A percentile compares a stretch with the other conserved stretches of the same genome.
Conservation (phyloP, 2,329 filamentous ascomycete species). For the Ilyonectria mors-panacis region DNA sequence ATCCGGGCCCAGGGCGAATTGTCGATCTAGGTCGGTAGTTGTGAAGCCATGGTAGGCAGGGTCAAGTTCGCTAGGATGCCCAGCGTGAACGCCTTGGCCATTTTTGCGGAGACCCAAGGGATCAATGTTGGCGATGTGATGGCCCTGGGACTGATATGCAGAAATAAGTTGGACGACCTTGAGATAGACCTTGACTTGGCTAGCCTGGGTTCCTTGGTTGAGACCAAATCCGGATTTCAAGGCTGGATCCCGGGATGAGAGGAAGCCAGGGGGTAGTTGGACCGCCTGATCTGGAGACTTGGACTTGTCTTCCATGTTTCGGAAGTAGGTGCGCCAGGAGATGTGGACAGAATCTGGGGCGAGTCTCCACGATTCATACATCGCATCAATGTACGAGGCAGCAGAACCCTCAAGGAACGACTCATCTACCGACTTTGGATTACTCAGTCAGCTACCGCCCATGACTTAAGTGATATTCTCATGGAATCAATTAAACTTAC, state of each 20-base stretch:
- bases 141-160: slow-evolving; percentile 96
- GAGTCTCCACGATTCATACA: slow-evolving; percentile 97
- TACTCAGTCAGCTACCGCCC: background rate
- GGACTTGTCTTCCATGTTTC: slow-evolving; percentile 96
- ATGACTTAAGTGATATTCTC: too few species aligned
- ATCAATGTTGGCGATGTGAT: slow-evolving; percentile 97
- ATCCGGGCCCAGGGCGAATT: slow-evolving; percentile 91
- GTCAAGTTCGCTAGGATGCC: slow-evolving; percentile 89
- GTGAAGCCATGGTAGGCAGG: slow-evolving; percentile 94
- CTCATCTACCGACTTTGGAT: slow-evolving; percentile 18
- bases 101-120: slow-evolving; percentile 88
- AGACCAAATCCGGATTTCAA: slow-evolving; percentile 70
- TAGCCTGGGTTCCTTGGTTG: slow-evolving; percentile 72
- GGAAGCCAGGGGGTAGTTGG: slow-evolving; percentile 90
- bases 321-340: slow-evolving; percentile 99
- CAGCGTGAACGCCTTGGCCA: slow-evolving; percentile 82
- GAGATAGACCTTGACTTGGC: slow-evolving; percentile 91
- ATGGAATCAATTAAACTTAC: background rate
- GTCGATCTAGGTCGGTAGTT: slow-evolving; percentile 89
- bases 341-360: slow-evolving; percentile 94
- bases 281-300: slow-evolving; percentile 98
- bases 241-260: slow-evolving; percentile 83
- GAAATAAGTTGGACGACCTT: slow-evolving; percentile 96
- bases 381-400: slow-evolving; percentile 98
- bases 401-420: slow-evolving; percentile 91